Percentiles rank a stretch among this genome's conserved stretches.
Conservation (phyloP, 192 early-diverging fungal species). For the Coemansia reversa region DNA sequence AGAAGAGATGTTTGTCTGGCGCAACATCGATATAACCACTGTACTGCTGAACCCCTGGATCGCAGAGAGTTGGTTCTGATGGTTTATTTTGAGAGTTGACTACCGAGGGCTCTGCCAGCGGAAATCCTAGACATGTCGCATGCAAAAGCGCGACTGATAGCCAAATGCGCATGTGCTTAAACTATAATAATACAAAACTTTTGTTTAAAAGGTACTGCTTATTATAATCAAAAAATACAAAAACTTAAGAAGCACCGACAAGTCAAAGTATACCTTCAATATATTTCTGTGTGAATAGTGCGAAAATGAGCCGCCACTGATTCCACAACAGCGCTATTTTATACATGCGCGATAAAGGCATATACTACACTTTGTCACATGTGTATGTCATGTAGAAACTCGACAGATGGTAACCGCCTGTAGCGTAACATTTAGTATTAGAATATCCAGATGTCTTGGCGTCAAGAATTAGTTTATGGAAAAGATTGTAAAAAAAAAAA, state of each 20-base stretch:
- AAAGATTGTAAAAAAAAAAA: neutral
- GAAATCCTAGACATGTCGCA: neutral
- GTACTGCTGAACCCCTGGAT: conserved; percentile 82
- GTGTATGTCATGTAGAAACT: neutral
- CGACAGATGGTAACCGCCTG: neutral
- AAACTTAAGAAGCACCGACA: neutral
- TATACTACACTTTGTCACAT: neutral
- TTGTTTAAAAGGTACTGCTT: neutral
- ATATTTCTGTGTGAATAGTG: neutral
- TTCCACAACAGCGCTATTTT: neutral
- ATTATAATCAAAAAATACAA: neutral
- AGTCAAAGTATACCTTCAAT: neutral
- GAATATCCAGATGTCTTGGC: neutral
- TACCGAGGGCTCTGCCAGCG: conserved; percentile 3
- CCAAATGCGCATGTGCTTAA: neutral
- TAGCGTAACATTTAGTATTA: neutral
- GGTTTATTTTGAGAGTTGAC: neutral
- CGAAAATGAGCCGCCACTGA: neutral
- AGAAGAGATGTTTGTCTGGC: conserved; percentile 75
- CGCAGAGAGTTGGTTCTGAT: conserved; percentile 70
- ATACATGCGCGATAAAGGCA: neutral
- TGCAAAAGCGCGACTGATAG: neutral
- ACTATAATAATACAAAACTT: neutral
- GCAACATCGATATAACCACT: conserved; percentile 67
- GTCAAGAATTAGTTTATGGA: neutral